These are phyloP conservation scores for Eucommia ulmoides DNA, from an alignment of 257 asterid genomes.

Conservation along the genomic window DNA sequence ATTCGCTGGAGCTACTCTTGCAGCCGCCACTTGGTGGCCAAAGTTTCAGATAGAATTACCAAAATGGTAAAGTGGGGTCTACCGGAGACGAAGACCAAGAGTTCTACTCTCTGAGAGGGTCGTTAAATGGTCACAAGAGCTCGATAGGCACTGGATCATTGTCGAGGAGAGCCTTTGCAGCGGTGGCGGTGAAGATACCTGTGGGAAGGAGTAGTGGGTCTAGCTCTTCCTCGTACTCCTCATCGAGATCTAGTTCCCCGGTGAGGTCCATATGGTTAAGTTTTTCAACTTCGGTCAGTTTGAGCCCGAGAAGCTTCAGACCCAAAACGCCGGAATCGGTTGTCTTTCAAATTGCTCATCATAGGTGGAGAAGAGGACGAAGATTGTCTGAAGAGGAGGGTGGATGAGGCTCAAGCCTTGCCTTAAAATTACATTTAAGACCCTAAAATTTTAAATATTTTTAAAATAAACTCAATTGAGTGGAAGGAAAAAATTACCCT, in stretches of 20 bases:
- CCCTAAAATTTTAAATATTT: too few relatives aligned
- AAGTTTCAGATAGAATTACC: conserved; percentile 18
- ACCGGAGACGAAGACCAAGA: conserved; percentile 47
- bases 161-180: conserved; percentile 45
- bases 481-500: too few relatives aligned
- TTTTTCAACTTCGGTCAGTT: conserved; percentile 63
- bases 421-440: too few relatives aligned
- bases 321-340: conserved; percentile 85
- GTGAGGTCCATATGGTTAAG: conserved; percentile 64
- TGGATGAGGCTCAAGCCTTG: too few relatives aligned
- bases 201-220: conserved; percentile 12
- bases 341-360: too few relatives aligned
- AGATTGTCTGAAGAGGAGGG: too few relatives aligned
- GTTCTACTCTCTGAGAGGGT: conserved; percentile 76
- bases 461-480: too few relatives aligned
- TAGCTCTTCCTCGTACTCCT: conserved; percentile 52
- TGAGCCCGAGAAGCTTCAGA: conserved; percentile 38
- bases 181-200: conserved; percentile 31
- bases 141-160: conserved; percentile 58
- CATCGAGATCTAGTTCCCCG: conserved; percentile 67
- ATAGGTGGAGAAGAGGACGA: too few relatives aligned
- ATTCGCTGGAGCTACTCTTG: conserved; percentile 89
- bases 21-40: conserved; percentile 50
- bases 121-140: conserved; percentile 47
- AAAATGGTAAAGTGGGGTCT: conserved; percentile 29